Evolutionary conservation across 345 rosid genomes (phyloP), one percentile per base, ranked within the genome.

Genomic region (Populus davidiana): DNA sequence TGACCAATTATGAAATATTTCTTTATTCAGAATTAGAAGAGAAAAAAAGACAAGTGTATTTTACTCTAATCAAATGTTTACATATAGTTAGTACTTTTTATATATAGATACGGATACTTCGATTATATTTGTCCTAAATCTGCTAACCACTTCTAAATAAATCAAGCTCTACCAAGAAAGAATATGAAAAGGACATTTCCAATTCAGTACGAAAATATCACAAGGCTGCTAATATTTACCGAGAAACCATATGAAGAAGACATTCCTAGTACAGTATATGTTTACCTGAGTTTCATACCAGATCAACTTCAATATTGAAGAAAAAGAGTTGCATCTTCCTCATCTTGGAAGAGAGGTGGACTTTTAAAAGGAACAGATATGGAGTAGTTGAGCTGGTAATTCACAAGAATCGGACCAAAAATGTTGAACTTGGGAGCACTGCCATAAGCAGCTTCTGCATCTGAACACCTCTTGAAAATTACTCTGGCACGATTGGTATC

Each of bases 401-500:
- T 89, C 77, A 94, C 97, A 78, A 82, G 83, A 25, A 76, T 74
- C n/a, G 86, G 54, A 74, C 97, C 95, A 79, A 94, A 94, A 69
- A 94, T 89, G 82, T 77, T 91, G 88, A 90, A 90, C 84, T 85
- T 92, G 38, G 89, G 85, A 33, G 94, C 94, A 78, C 98, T 94
- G 41, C 87, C 86, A 79, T 84, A 87, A 72, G 98, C 97, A 80
- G 89, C 86, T 85, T 93, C 88, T 2, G 97, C 98, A 84, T 94
- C 97, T 23, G 85, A 80, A 70, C 89, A 82, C 73, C 79, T 90
- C 91, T 81, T 93, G 72, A 86, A 94, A 69, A 94, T 97, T 83
- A 91, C 94, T 86, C 96, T 91, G n/a, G 97, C 98, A 16, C 95
- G 92, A 81, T 87, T 86, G 13, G 89, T 83, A 76, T 90, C 90